phyloP scores from a whole-genome alignment of 129 eudicot species.

The Oenanthe sinensis region DNA sequence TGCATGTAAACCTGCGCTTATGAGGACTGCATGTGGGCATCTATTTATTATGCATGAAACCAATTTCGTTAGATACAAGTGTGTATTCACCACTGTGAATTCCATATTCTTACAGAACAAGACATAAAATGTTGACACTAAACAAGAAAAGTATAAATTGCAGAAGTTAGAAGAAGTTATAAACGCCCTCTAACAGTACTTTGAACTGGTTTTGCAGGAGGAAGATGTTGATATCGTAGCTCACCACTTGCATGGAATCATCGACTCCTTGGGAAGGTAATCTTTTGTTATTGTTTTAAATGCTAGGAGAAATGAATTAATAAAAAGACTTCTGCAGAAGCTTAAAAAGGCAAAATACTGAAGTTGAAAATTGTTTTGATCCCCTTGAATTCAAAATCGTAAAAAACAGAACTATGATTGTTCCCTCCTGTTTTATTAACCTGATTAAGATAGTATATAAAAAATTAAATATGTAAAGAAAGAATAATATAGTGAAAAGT shows the following conservation, averaged over 20 bases:
- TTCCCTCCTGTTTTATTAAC: background rate
- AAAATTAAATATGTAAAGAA: background rate
- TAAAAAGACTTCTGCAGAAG: background rate
- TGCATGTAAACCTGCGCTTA: too few relatives aligned
- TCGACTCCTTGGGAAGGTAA: slow-evolving; percentile 63
- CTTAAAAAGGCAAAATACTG: background rate
- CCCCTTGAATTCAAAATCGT: background rate
- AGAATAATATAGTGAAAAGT: background rate
- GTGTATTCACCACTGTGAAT: too few relatives aligned
- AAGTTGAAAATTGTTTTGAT: slow-evolving; percentile 4
- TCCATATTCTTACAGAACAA: too few relatives aligned
- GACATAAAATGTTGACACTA: too few relatives aligned
- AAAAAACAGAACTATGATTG: background rate
- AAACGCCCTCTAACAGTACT: background rate
- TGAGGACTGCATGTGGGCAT: too few relatives aligned
- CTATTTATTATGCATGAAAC: too few relatives aligned
- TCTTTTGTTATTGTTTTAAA: background rate
- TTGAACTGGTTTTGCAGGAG: slow-evolving; percentile 41
- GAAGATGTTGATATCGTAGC: slow-evolving; percentile 71
- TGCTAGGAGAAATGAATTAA: background rate
- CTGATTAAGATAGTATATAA: background rate
- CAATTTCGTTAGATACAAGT: too few relatives aligned
- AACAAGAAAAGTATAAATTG: too few relatives aligned
- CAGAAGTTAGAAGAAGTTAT: background rate
- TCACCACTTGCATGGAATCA: slow-evolving; percentile 65